These are phyloP conservation scores for Hyaloscypha bicolor DNA, from an alignment of 495 filamentous ascomycete species.

Conservation along the genomic window DNA sequence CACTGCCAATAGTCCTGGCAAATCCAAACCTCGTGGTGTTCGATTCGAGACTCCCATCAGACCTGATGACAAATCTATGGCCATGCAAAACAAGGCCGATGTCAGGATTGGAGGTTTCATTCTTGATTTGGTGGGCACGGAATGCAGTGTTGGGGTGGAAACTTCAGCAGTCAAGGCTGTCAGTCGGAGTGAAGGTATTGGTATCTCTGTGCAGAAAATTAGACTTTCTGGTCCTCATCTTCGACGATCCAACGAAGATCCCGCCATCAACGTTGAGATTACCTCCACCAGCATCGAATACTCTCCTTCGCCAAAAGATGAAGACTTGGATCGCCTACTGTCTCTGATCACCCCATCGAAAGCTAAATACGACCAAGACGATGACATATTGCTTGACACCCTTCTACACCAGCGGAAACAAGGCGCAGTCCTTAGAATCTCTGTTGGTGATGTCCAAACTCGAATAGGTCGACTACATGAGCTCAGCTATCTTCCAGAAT, in stretches of 20 bases:
- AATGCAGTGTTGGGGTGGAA: constrained; percentile 70
- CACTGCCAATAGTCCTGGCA: constrained; percentile 39
- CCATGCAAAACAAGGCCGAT: constrained; percentile 67
- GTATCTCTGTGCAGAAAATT: constrained; percentile 73
- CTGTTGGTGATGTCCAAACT: constrained; percentile 61
- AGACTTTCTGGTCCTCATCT: constrained; percentile 70
- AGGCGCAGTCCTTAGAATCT: constrained; percentile 78
- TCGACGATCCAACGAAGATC: constrained; percentile 47
- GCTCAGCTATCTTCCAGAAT: constrained; percentile 62
- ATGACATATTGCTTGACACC: constrained; percentile 94
- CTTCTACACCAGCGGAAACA: constrained; percentile 87
- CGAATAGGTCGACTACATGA: constrained; percentile 59
- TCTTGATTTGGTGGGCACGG: constrained; percentile 73
- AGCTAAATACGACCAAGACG: constrained; percentile 86
- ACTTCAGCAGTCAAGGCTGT: constrained; percentile 82
- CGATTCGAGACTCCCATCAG: constrained; percentile 65
- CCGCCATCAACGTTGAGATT: constrained; percentile 52
- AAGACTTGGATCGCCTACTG: constrained; percentile 79
- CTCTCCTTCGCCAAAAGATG: constrained; percentile 68
- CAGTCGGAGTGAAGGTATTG: constrained; percentile 66
- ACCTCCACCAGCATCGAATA: constrained; percentile 74
- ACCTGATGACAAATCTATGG: constrained; percentile 46
- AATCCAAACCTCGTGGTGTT: constrained; percentile 61
- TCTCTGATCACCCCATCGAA: constrained; percentile 89
- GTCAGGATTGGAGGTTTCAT: constrained; percentile 74